Base-by-base conservation (phyloP, 2,329 filamentous ascomycete species). In the Penicillium capsulatum region DNA sequence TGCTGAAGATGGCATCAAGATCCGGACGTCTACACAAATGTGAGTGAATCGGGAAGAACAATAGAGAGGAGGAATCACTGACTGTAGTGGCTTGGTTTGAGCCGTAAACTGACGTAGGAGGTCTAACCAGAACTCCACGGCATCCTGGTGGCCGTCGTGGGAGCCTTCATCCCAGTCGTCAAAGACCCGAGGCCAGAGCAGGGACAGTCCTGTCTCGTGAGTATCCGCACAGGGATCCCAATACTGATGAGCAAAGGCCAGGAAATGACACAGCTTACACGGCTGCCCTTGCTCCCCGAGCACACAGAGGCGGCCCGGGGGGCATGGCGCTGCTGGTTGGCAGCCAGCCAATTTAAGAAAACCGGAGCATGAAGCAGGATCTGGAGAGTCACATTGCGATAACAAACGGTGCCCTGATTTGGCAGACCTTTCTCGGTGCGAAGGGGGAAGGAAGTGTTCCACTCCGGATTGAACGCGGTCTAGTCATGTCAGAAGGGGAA, bases 371-470 rank as follows among this genome's bases (percentile, higher is more conserved):
- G 54, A n/a, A 62, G 42, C 16, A 62, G 38, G 28, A 54, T 19
- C 10, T 50, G 38, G 4, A 60, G 42, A 10, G 37, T 36, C 6
- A 45, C 43, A 43, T 60, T 64, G 13, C 58, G 51, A 44, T 63
- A 63, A 39, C 60, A 61, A 7, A 8, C 31, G 19, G 15, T 37
- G 31, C 7, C 13, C 1, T 0, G 1, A 11, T 43, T 50, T 1
- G 6, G 3, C 13, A 51, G 45, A 7, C 48, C 46, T 10, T n/a
- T 6, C 5, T 6, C 4, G 5, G 26, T 28, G 4, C n/a, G 26
- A 14, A n/a, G 10, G 9, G 26, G 13, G 10, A 28, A n/a, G 5
- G 9, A n/a, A 7, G 6, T 11, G 11, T 28, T 11, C 26, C 26
- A 28, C 6, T 28, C 26, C 5, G 26, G 26, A n/a, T 28, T 28